Percentiles rank a stretch among this genome's conserved stretches.
Evolutionary conservation across 106 monocot species (phyloP).

Genomic region (Platanthera guangdongensis): DNA sequence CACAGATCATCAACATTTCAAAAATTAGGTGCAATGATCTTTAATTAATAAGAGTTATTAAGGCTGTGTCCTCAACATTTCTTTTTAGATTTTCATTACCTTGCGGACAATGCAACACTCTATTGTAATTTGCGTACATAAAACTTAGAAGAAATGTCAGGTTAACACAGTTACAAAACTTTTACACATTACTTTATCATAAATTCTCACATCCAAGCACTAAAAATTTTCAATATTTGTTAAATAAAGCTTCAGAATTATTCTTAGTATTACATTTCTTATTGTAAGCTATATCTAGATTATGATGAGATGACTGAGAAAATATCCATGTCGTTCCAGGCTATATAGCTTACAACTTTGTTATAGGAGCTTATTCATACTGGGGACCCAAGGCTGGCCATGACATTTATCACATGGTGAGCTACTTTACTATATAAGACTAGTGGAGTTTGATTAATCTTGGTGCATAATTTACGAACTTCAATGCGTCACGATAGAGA

Average conservation of each 20-base stretch:
- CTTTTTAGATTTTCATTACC: neutral
- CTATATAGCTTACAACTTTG: conserved; percentile 95
- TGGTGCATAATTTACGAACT: neutral
- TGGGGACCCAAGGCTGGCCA: conserved; percentile 98
- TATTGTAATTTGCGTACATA: neutral
- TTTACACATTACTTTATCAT: neutral
- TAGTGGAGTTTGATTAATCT: neutral
- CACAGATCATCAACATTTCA: neutral
- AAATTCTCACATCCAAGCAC: neutral
- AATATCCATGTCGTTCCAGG: conserved; percentile 30
- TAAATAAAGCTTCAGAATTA: neutral
- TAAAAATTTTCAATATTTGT: neutral
- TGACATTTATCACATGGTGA: conserved; percentile 92
- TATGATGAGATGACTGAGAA: neutral
- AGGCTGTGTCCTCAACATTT: neutral
- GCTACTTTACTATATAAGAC: neutral
- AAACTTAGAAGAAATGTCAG: neutral
- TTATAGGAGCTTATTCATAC: conserved; percentile 97
- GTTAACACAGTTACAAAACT: neutral
- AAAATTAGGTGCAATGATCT: neutral
- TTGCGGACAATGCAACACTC: neutral
- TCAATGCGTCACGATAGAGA: neutral
- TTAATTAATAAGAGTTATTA: neutral
- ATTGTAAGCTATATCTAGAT: neutral
- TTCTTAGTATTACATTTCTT: neutral